Evolutionary conservation across 1,139 yeast species (phyloP).

Genomic region (Kodamaea sp.): DNA sequence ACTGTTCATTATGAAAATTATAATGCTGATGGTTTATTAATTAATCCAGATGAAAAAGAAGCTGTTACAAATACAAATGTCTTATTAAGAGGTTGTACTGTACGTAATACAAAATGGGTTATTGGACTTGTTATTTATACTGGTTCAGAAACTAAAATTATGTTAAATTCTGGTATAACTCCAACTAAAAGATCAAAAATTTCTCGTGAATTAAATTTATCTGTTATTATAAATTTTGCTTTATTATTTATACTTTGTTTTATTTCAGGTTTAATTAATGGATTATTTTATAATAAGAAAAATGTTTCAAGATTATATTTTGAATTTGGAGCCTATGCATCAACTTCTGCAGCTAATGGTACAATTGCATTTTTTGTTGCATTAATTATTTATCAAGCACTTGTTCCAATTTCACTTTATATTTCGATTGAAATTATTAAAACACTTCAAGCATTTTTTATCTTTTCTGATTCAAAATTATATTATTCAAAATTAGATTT

Average conservation of each 20-base stretch:
- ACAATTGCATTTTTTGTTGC: constrained; percentile 84
- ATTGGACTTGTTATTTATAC: constrained; percentile 87
- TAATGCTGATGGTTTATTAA: constrained; percentile 34
- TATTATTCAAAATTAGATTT: constrained; percentile 82
- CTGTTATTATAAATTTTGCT: constrained; percentile 74
- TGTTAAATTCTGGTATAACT: constrained; percentile 89
- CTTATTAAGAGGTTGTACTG: constrained; percentile 83
- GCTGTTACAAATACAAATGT: constrained; percentile 78
- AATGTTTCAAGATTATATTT: constrained; percentile 61
- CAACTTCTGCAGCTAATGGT: constrained; percentile 72
- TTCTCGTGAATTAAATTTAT: constrained; percentile 75
- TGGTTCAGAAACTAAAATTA: constrained; percentile 86
- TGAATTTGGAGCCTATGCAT: constrained; percentile 52
- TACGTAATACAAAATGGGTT: constrained; percentile 91
- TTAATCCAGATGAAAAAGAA: constrained; percentile 53
- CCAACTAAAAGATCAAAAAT: constrained; percentile 87
- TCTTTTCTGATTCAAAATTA: constrained; percentile 83
- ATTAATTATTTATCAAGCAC: constrained; percentile 80
- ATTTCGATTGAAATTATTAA: constrained; percentile 94
- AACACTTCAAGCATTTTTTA: constrained; percentile 90
- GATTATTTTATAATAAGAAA: constrained; percentile 56
- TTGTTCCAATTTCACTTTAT: constrained; percentile 93
- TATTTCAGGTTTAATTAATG: constrained; percentile 78
- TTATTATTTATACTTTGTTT: constrained; percentile 77
- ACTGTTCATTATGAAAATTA: constrained; percentile 61